These are phyloP conservation scores for Aurifilum marmelostoma DNA, from an alignment of 2,329 filamentous ascomycete genomes.

Conservation along the genomic window DNA sequence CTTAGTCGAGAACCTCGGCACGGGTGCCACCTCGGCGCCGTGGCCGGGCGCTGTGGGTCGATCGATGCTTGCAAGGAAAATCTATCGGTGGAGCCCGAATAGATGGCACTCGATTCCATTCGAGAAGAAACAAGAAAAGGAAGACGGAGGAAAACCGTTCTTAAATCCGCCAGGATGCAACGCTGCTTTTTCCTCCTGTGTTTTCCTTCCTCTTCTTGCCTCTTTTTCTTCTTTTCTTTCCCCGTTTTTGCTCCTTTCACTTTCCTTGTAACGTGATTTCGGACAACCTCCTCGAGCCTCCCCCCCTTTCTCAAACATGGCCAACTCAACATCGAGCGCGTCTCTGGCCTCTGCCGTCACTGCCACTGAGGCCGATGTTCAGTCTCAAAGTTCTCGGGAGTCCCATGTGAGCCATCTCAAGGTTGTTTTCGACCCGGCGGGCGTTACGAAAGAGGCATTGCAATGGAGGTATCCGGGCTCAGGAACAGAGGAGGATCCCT, in stretches of 20 bases:
- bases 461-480: constrained; percentile 59
- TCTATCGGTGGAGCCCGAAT: constrained; percentile 8
- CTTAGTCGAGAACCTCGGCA: constrained; percentile 22
- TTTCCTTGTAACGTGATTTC: constrained; percentile 8
- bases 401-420: constrained; percentile 49
- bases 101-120: neutral
- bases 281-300: neutral
- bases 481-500: constrained; percentile 70
- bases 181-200: neutral
- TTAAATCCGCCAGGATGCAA: neutral
- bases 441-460: constrained; percentile 60
- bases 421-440: constrained; percentile 60
- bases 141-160: neutral
- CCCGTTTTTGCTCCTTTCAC: neutral
- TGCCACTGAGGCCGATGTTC: constrained; percentile 45
- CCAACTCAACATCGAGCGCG: constrained; percentile 21
- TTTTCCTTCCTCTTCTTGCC: neutral
- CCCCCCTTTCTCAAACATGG: constrained; percentile 20
- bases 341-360: constrained; percentile 37
- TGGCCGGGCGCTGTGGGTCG: constrained; percentile 8
- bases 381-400: constrained; percentile 41
- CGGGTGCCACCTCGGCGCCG: constrained; percentile 5
- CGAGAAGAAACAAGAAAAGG: neutral
- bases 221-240: neutral
- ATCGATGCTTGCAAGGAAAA: constrained; percentile 11